A percentile compares a stretch with the other conserved stretches of the same genome.
These are phyloP conservation scores for Camellia japonica DNA, from an alignment of 148 eudicot species.

Conservation along the genomic window DNA sequence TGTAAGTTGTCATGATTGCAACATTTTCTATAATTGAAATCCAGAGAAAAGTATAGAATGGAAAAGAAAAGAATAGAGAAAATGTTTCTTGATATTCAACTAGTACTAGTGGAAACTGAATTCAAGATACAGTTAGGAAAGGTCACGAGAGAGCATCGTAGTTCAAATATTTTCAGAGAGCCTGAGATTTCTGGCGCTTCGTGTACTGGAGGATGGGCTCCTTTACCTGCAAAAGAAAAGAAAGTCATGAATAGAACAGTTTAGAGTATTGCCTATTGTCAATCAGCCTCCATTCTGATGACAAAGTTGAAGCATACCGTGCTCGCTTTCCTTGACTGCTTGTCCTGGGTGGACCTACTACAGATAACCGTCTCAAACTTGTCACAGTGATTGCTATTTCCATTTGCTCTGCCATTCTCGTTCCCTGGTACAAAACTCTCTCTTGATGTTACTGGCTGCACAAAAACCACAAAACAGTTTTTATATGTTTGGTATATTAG, in stretches of 20 bases:
- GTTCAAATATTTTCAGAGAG: conserved; percentile 22
- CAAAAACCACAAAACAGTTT: neutral
- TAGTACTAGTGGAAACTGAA: neutral
- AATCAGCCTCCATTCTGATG: neutral
- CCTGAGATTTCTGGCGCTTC: conserved; percentile 77
- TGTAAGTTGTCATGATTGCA: no score
- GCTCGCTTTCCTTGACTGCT: conserved; percentile 80
- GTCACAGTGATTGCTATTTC: conserved; percentile 27
- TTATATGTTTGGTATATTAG: no score
- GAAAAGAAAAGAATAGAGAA: neutral
- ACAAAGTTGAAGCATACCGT: conserved; percentile 42
- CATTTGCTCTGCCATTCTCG: conserved; percentile 44
- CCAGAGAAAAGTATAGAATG: no score
- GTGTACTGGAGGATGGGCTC: conserved; percentile 72
- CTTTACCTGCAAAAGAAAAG: conserved; percentile 44
- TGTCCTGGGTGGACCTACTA: conserved; percentile 68
- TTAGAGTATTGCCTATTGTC: neutral
- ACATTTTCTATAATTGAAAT: no score
- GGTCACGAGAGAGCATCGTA: conserved; percentile 3
- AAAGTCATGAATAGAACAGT: neutral
- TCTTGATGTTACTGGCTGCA: conserved; percentile 79
- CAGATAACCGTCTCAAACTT: conserved; percentile 42
- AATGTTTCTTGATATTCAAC: neutral
- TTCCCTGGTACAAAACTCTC: conserved; percentile 68
- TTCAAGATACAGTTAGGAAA: neutral